Base-by-base conservation (phyloP, 306 rosid genomes). In the Vachellia collinsii region DNA sequence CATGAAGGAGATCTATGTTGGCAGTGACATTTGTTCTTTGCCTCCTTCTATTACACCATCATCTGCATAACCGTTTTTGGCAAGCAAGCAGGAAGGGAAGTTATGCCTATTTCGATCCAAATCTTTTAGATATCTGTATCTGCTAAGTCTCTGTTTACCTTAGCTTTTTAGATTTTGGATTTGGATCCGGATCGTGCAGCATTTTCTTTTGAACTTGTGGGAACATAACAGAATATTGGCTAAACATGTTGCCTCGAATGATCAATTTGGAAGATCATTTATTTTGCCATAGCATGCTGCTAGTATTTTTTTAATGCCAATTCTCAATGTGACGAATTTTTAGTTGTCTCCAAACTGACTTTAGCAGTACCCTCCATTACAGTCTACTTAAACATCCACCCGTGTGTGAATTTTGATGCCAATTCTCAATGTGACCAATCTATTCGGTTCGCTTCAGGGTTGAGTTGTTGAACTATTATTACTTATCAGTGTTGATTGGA, bases 111-210 rank as follows among this genome's bases (percentile, higher is more conserved):
- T 11, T 13, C 22, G 22, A 70, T 68, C 6, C 16, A 41, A 41
- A 39, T 39, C 23, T 67, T 41, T 68, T 39, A 68, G 73, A 66
- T 47, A 54, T 13, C 34, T 71, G 76, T 71, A 23, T 25, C 42
- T 16, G 42, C 9, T 8, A 34, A 47, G 9, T 29, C 44, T 71
- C 14, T 48, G 22, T 44, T 74, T 61, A 7, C 38, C 3, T 6
- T 25, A 39, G 66, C 43, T 14, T 54, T 73, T 62, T n/a, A 17
- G 2, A 42, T 66, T 36, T 72, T 66, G 29, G 25, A 56, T 56
- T 53, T 66, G 29, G 29, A 56, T 56, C 34, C 22, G 11, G 23
- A 51, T 72, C 77, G 50, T 81, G 69, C 64, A 66, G 56, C 82
- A 56, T 56, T 68, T 72, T 3, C 20, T 58, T 29, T 67, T 69